A percentile compares a stretch with the other conserved stretches of the same genome.
These are phyloP conservation scores for Elsinoe perseae DNA, from an alignment of 2,329 filamentous ascomycete genomes.

Conservation along the genomic window DNA sequence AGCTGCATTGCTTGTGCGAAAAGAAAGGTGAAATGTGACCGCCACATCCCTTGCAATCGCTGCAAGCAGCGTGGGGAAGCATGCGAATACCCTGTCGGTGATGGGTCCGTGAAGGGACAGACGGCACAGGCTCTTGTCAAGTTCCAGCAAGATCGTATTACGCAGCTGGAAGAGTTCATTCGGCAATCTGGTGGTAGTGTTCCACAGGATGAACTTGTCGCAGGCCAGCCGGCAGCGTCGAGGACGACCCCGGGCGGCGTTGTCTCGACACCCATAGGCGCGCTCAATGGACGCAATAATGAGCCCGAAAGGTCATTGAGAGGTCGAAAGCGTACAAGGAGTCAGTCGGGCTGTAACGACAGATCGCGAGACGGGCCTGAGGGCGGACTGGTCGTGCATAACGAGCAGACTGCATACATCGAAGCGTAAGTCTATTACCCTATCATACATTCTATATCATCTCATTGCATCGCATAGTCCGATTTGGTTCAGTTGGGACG, in stretches of 20 bases:
- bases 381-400: not conserved
- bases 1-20: constrained; percentile 8
- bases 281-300: not conserved
- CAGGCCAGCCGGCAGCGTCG: not conserved
- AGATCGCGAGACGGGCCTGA: not conserved
- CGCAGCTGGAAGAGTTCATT: not conserved
- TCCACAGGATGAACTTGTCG: not conserved
- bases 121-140: not conserved
- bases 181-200: not conserved
- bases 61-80: not conserved
- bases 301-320: not conserved
- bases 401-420: constrained; percentile 2
- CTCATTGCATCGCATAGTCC: not conserved
- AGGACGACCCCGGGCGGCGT: not conserved
- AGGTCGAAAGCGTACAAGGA: not conserved
- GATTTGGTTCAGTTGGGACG: constrained; percentile 8
- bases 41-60: not conserved
- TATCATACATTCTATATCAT: not conserved
- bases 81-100: constrained; percentile 3
- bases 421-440: not conserved
- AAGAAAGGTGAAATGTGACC: constrained; percentile 6
- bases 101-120: not conserved
- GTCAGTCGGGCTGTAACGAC: not conserved
- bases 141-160: not conserved
- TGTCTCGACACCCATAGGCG: not conserved